Evolutionary conservation across 2,329 filamentous ascomycete species (phyloP).

Genomic region (Aspergillus felis): DNA sequence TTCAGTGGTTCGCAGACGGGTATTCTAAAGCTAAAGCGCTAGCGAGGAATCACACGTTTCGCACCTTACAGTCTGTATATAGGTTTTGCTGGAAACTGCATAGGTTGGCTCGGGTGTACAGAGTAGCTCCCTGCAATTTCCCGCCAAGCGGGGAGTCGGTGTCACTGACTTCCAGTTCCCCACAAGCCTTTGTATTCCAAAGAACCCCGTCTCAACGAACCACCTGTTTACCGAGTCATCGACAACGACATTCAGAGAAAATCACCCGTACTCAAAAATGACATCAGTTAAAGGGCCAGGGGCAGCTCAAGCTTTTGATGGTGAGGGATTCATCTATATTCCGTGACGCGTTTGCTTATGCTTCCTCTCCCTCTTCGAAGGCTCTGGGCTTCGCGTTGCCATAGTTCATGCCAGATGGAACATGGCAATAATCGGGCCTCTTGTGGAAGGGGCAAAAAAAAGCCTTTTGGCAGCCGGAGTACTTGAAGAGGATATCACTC

Average conservation of each 20-base stretch:
- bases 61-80: background rate
- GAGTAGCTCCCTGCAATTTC: background rate
- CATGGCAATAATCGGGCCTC: constrained; percentile 75
- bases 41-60: background rate
- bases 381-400: constrained; percentile 76
- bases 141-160: background rate
- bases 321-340: constrained; percentile 34
- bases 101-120: background rate
- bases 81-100: background rate
- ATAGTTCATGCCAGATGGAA: constrained; percentile 99
- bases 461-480: constrained; percentile 77
- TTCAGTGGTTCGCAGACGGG: background rate
- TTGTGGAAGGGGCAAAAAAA: constrained; percentile 75
- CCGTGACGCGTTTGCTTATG: constrained; percentile 9
- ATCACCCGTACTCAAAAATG: constrained; percentile 31
- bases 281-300: constrained; percentile 61
- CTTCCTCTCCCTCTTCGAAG: constrained; percentile 28
- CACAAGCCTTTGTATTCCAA: background rate
- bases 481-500: constrained; percentile 78
- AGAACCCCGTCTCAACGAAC: background rate
- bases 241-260: background rate
- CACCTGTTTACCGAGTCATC: background rate
- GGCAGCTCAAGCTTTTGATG: constrained; percentile 54
- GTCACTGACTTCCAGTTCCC: background rate
- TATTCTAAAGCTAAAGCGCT: background rate